Base-by-base conservation (phyloP, 169 alveolate genomes). In the Plasmodium yoelii region DNA sequence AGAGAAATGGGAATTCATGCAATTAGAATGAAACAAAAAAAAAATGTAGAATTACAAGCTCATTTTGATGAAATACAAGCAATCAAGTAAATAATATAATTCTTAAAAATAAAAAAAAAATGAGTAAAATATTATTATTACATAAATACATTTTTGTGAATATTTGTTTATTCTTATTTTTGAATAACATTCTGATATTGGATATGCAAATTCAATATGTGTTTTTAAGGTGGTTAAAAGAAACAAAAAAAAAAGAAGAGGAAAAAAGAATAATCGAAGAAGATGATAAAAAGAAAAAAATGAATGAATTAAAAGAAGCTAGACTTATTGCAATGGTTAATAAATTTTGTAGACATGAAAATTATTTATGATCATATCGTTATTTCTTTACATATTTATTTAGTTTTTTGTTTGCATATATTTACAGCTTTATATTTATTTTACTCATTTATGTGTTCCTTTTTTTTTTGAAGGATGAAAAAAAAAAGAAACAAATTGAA, bases 61-160 rank as follows among this genome's bases (percentile, higher is more conserved):
- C 88, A 77, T 44, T 77, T 64, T 64, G 88, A 77, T 69, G 88
- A 77, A 63, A 77, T 63, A 24, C 88, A 77, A 77, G 88, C 88
- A 12, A 15, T 77, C 8, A 77, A 77, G 88, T 77, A 77, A 15
- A n/a, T 34, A 64, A 73, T 26, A 22, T 59, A 59, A 9, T 7
- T 4, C 80, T 13, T 18, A 70, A 24, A 9, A 28, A 49, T n/a
- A n/a, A 42, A 5, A 28, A 63, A 39, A 63, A 63, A 26, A 63
- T 13, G 12, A 63, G 39, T 34, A 63, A 8, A 73, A 2, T 3
- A 22, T 22, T 10, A 18, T 26, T 24, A 34, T 15, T 34, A 10
- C 28, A 57, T 19, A 56, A 77, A 9, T 44, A n/a, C 9, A 55
- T 47, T 24, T 28, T 22, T 75, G 26, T 42, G 24, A 13, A 63